Conservation (phyloP, 139 green algal genomes). For the Raphidocelis subcapitata region DNA sequence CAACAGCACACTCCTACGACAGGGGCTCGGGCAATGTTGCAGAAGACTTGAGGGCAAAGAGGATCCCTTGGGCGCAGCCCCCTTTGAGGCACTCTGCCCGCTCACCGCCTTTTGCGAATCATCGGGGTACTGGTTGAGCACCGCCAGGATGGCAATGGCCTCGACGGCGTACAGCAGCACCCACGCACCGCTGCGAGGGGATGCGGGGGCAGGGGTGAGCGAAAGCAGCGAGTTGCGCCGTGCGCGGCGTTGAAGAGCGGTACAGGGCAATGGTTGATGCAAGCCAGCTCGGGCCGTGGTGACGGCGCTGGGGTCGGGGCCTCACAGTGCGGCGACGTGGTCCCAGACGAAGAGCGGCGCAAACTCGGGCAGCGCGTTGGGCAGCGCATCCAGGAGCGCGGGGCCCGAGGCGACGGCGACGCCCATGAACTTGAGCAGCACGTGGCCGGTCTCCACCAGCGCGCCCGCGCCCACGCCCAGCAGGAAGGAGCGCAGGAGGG, state of each 20-base stretch:
- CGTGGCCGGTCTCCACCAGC: slow-evolving; percentile 53
- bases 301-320: too few relatives aligned
- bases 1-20: too few relatives aligned
- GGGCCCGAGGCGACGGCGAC: too few relatives aligned
- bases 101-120: slow-evolving; percentile 29
- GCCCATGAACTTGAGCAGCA: slow-evolving; percentile 23
- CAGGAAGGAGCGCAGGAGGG: slow-evolving; percentile 58
- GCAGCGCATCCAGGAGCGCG: too few relatives aligned
- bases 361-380: slow-evolving; percentile 26
- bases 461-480: slow-evolving; percentile 58
- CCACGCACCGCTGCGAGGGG: slow-evolving; percentile 49
- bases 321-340: slow-evolving; percentile 47
- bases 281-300: too few relatives aligned
- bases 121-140: slow-evolving; percentile 49
- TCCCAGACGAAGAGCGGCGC: slow-evolving; percentile 49
- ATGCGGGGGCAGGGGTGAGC: not conserved
- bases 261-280: too few relatives aligned
- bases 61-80: too few relatives aligned
- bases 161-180: slow-evolving; percentile 66
- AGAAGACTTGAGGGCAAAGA: too few relatives aligned
- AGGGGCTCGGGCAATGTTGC: too few relatives aligned
- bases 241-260: too few relatives aligned
- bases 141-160: slow-evolving; percentile 51
- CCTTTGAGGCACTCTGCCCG: too few relatives aligned
- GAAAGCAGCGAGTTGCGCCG: not conserved